Conservation (phyloP, 2,329 filamentous ascomycete genomes). For the Xylariaceae sp. region DNA sequence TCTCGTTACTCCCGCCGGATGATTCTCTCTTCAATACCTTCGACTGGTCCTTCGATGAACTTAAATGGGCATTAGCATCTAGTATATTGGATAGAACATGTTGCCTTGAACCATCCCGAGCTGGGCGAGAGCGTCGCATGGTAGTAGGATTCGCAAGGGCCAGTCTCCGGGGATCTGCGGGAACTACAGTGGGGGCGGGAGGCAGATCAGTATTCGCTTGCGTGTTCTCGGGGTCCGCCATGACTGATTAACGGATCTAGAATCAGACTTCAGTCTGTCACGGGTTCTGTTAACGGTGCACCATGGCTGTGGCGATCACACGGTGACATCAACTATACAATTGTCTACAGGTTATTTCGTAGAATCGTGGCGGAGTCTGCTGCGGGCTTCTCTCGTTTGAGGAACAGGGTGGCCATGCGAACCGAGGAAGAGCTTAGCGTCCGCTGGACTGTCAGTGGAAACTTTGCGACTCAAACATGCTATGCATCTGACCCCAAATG, state of each 20-base stretch:
- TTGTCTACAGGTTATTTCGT: neutral
- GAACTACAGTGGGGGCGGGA: constrained; percentile 24
- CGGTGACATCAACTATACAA: neutral
- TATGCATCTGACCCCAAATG: neutral
- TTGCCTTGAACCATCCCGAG: constrained; percentile 38
- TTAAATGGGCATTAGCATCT: constrained; percentile 12
- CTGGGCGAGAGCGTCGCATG: constrained; percentile 43
- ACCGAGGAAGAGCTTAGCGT: neutral
- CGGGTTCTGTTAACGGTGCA: constrained; percentile 13
- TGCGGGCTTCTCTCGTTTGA: neutral
- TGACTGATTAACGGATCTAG: constrained; percentile 20
- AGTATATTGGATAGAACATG: constrained; percentile 16
- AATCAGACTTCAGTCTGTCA: constrained; percentile 11
- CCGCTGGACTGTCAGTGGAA: neutral
- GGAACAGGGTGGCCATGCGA: neutral
- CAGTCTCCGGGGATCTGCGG: constrained; percentile 36
- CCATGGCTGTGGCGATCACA: constrained; percentile 11
- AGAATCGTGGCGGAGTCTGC: constrained; percentile 1
- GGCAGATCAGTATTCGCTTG: constrained; percentile 24
- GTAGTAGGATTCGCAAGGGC: constrained; percentile 47
- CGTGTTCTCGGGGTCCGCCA: constrained; percentile 28
- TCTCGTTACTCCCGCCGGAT: constrained; percentile 48
- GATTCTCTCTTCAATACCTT: constrained; percentile 38
- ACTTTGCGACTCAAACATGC: neutral
- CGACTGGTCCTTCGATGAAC: constrained; percentile 3